Conservation (phyloP, 1,284 basidiomycete genomes). For the Puccinia triticina region DNA sequence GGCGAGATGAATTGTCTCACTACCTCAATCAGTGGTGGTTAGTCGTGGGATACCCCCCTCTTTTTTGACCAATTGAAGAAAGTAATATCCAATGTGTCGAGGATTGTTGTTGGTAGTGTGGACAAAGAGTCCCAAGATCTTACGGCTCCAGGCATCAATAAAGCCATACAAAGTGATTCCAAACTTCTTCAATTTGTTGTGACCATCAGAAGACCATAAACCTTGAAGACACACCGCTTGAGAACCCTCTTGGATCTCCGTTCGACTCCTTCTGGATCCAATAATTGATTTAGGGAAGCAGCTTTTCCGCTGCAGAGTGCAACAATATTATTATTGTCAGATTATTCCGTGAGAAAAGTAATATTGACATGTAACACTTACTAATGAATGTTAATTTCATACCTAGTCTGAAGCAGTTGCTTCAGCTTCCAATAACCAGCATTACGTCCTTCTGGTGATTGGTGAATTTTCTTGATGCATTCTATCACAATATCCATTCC, state of each 20-base stretch:
- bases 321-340: background rate
- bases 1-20: background rate
- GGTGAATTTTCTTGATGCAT: background rate
- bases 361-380: background rate
- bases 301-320: background rate
- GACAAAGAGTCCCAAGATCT: conserved; percentile 17
- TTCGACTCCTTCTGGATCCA: background rate
- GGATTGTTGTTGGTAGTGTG: conserved; percentile 28
- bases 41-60: conserved; percentile 15
- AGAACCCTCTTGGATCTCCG: background rate
- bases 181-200: conserved; percentile 25
- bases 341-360: background rate
- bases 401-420: background rate
- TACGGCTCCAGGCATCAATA: conserved; percentile 21
- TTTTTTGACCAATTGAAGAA: conserved; percentile 15
- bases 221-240: background rate
- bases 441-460: background rate
- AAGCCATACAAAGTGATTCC: conserved; percentile 16
- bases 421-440: background rate
- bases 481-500: background rate
- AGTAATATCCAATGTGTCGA: conserved; percentile 25
- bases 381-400: background rate
- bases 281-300: background rate
- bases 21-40: conserved; percentile 9
- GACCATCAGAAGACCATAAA: conserved; percentile 20